These are phyloP conservation scores for Dactylellina leptospora DNA, from an alignment of 2,329 filamentous ascomycete species.

Conservation along the genomic window DNA sequence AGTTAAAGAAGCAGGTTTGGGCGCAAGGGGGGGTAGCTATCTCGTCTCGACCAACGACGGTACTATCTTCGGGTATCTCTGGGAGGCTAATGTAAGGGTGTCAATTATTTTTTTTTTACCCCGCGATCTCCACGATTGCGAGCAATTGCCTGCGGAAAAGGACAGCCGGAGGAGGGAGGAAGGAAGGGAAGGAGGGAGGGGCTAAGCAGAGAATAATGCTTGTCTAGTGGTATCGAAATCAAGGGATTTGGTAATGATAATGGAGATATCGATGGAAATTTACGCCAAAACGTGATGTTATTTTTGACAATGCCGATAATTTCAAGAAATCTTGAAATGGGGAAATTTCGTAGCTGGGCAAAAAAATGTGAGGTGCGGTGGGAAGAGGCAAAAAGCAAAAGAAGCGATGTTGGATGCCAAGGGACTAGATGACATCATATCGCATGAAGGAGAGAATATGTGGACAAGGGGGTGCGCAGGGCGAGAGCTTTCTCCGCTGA, in stretches of 20 bases:
- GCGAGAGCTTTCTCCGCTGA: conserved; percentile 12
- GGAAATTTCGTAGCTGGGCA: too few species aligned
- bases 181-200: too few species aligned
- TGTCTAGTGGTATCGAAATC: not conserved
- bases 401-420: conserved; percentile 30
- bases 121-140: conserved; percentile 27
- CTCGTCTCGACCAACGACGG: not conserved
- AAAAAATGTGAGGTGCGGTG: too few species aligned
- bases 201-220: not conserved
- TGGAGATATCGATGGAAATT: too few species aligned
- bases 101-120: conserved; percentile 10
- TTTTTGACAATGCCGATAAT: too few species aligned
- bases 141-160: too few species aligned
- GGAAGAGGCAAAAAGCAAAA: conserved; percentile 22
- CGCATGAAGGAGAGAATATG: conserved; percentile 7
- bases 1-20: conserved; percentile 26
- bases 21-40: not conserved
- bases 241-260: too few species aligned
- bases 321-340: too few species aligned
- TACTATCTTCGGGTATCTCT: conserved; percentile 13
- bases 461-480: not conserved
- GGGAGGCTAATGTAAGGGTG: not conserved
- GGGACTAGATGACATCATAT: conserved; percentile 28
- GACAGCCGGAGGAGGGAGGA: too few species aligned
- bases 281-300: too few species aligned